Evolutionary conservation across 257 asterid genomes (phyloP), one percentile per base, ranked within the genome.

Genomic region (Solanum gracilifrons): DNA sequence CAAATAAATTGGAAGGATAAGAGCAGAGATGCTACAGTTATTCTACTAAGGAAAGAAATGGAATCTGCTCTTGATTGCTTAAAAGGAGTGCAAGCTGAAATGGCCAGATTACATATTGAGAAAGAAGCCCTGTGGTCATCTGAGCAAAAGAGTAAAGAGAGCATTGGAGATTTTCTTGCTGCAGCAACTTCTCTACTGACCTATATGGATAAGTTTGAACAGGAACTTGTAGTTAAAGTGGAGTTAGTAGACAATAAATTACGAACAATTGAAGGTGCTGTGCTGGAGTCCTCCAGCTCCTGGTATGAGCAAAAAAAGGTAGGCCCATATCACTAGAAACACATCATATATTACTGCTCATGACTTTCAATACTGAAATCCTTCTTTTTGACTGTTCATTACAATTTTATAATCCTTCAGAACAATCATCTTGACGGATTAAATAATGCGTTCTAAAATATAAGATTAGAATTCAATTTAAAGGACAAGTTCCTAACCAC

Each of bases 271-370:
- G 97, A 96, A 90, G 90, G 89, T 87, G 85, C 84, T 33, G 87
- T 92, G 73, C 93, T 90, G 58, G 88, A 90, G 88, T 93, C 94
- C 86, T 83, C 94, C 87, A 87, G 87, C 88, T 95, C 97, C 86
- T 93, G 92, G 94, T 83, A 90, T 85, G 90, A 90, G 86, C 94
- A 94, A 88, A 93, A 88, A 89, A 95, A 95, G 98, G 99, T 97
- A 88, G 21, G 91, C 41, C 27, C 69, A 20, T 48, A 29, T 46
- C 85, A 43, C 35, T 74, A 74, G 82, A 39, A 39, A 37, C 55
- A 79, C 84, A 77, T 77, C 36, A 77, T 27, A 79, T 27, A 9
- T 76, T 76, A 15, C 84, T 25, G 84, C 64, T 43, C 25, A 43
- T 43, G 66, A 16, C 66, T 43, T 79, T 20, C 25, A 43, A 77